Evolutionary conservation across 176 grass and related monocot species (phyloP).

Genomic region (Zea luxurians): DNA sequence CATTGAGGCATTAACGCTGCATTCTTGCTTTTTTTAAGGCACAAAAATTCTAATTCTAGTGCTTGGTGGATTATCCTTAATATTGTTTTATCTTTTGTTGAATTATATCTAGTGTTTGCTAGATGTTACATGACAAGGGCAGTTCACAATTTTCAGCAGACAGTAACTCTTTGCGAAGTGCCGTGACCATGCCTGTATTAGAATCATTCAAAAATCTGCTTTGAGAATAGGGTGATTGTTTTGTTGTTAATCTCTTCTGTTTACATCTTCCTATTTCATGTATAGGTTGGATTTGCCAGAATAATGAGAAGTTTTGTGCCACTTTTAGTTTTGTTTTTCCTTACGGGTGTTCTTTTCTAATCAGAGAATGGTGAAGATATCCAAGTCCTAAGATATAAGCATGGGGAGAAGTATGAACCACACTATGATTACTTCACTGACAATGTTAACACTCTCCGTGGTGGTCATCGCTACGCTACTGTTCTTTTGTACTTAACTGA

Average conservation of each 20-base stretch:
- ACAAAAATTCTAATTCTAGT: background rate
- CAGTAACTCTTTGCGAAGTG: background rate
- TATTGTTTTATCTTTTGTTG: background rate
- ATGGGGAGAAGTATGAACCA: conserved; percentile 78
- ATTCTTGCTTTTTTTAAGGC: background rate
- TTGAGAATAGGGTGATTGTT: background rate
- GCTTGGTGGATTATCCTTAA: background rate
- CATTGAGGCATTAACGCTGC: conserved; percentile 12
- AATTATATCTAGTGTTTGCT: background rate
- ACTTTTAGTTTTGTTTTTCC: background rate
- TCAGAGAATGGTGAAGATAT: conserved; percentile 96
- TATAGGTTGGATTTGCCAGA: background rate
- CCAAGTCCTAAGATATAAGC: conserved; percentile 78
- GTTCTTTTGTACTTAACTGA: conserved; percentile 88
- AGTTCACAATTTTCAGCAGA: background rate
- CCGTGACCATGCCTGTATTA: background rate
- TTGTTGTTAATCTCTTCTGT: conserved; percentile 5
- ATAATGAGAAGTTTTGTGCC: background rate
- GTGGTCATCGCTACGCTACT: conserved; percentile 87
- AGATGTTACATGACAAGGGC: conserved; percentile 12
- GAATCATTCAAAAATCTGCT: background rate
- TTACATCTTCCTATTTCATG: conserved; percentile 14
- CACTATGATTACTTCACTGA: conserved; percentile 89
- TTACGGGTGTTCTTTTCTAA: conserved; percentile 42
- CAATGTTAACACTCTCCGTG: conserved; percentile 68